Evolutionary conservation across 192 early-diverging fungal species (phyloP).

Genomic region (Coemansia sp.): DNA sequence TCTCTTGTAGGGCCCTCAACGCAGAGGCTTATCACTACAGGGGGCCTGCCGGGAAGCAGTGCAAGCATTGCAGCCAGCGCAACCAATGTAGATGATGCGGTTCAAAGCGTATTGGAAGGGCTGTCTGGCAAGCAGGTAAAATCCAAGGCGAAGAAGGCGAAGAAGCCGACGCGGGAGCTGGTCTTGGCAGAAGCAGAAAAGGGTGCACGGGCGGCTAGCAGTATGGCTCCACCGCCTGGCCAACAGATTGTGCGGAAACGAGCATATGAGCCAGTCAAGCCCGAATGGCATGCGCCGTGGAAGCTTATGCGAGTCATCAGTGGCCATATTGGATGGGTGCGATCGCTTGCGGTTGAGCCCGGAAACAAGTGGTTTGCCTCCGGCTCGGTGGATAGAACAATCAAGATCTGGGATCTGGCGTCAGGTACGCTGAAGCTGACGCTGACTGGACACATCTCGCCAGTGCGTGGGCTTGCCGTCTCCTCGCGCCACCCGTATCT

Average conservation of each 20-base stretch:
- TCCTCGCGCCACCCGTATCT: slow-evolving; percentile 96
- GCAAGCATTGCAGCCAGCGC: neutral
- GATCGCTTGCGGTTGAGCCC: slow-evolving; percentile 89
- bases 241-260: slow-evolving; percentile 54
- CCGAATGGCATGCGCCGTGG: slow-evolving; percentile 99
- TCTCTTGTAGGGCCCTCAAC: neutral
- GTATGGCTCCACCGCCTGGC: slow-evolving; percentile 25
- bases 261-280: slow-evolving; percentile 55
- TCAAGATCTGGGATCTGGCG: slow-evolving; percentile 99
- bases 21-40: slow-evolving; percentile 17
- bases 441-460: slow-evolving; percentile 95
- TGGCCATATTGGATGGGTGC: slow-evolving; percentile 97
- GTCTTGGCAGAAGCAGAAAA: slow-evolving; percentile 27
- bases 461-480: slow-evolving; percentile 92
- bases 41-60: neutral
- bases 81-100: slow-evolving; percentile 33
- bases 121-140: slow-evolving; percentile 32
- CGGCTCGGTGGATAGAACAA: slow-evolving; percentile 95
- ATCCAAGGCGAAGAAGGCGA: slow-evolving; percentile 26
- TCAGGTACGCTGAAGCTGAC: slow-evolving; percentile 94
- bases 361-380: slow-evolving; percentile 99
- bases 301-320: slow-evolving; percentile 91
- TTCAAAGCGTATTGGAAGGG: slow-evolving; percentile 43
- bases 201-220: slow-evolving; percentile 1
- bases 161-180: slow-evolving; percentile 36